phyloP scores from a whole-genome alignment of 1,284 basidiomycete genomes.

The Austropuccinia psidii region DNA sequence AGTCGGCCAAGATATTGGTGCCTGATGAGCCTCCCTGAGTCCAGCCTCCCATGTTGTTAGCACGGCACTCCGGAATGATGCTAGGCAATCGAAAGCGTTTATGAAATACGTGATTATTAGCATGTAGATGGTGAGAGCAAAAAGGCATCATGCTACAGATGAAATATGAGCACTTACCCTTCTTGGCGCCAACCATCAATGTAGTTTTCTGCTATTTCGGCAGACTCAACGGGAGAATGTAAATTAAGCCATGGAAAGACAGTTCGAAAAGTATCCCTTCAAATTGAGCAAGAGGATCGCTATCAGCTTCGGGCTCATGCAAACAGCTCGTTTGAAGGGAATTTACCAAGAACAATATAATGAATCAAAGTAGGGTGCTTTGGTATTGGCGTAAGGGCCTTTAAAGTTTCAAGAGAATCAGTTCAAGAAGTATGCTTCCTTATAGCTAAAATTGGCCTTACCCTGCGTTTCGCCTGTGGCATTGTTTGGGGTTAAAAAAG shows the following conservation, averaged over 20 bases:
- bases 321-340: not conserved
- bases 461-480: conserved; percentile 39
- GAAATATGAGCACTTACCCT: too few relatives aligned
- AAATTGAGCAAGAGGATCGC: not conserved
- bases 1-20: not conserved
- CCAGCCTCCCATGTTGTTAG: conserved; percentile 42
- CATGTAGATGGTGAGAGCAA: not conserved
- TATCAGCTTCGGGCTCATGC: not conserved
- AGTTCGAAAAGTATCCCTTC: conserved; percentile 39
- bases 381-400: conserved; percentile 21
- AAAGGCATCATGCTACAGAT: too few relatives aligned
- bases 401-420: not conserved
- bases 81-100: conserved; percentile 13
- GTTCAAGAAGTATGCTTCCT: not conserved
- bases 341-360: conserved; percentile 38
- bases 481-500: conserved; percentile 45
- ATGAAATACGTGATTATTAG: not conserved
- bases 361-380: conserved; percentile 41
- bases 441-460: not conserved
- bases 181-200: conserved; percentile 41
- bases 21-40: conserved; percentile 29
- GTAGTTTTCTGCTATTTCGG: conserved; percentile 43
- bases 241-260: conserved; percentile 43
- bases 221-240: conserved; percentile 41
- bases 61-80: conserved; percentile 43